Percentiles rank a stretch among this genome's conserved stretches.
phyloP scores from a whole-genome alignment of 73 alveolate species.

The Diophrys sp. region DNA sequence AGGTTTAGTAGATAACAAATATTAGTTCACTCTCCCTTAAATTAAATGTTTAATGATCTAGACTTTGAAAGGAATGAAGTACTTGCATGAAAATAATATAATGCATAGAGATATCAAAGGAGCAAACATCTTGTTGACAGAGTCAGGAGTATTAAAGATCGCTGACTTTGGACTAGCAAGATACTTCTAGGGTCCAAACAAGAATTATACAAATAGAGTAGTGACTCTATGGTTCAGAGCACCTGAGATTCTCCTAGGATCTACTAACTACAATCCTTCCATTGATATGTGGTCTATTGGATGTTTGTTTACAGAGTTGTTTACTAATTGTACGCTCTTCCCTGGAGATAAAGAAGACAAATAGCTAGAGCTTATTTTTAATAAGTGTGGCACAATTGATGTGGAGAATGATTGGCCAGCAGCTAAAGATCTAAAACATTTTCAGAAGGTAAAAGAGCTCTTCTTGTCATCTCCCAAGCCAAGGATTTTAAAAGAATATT shows the following conservation, averaged over 20 bases:
- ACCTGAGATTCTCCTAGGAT: conserved; percentile 88
- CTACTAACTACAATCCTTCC: conserved; percentile 72
- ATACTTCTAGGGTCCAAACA: conserved; percentile 31
- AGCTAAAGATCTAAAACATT: neutral
- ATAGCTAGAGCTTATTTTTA: conserved; percentile 83
- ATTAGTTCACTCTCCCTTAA: conserved; percentile 26
- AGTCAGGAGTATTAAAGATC: conserved; percentile 75
- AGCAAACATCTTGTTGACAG: conserved; percentile 81
- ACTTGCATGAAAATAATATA: conserved; percentile 65
- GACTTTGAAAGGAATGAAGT: conserved; percentile 75
- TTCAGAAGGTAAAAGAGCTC: neutral
- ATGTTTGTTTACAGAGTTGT: conserved; percentile 90
- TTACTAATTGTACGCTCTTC: conserved; percentile 72
- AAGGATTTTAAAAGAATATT: too few relatives aligned
- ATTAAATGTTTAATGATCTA: conserved; percentile 42
- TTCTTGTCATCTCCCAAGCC: too few relatives aligned
- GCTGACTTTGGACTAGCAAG: conserved; percentile 93
- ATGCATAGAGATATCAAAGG: conserved; percentile 94
- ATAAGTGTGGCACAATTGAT: conserved; percentile 86
- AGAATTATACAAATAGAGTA: conserved; percentile 75
- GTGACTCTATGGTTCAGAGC: conserved; percentile 96
- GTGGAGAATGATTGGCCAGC: neutral
- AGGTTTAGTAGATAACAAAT: conserved; percentile 68
- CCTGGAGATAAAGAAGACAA: conserved; percentile 84
- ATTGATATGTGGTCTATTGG: conserved; percentile 95